Evolutionary conservation across 345 rosid genomes (phyloP), one percentile per base, ranked within the genome.

Genomic region (Eutrema yunnanense): DNA sequence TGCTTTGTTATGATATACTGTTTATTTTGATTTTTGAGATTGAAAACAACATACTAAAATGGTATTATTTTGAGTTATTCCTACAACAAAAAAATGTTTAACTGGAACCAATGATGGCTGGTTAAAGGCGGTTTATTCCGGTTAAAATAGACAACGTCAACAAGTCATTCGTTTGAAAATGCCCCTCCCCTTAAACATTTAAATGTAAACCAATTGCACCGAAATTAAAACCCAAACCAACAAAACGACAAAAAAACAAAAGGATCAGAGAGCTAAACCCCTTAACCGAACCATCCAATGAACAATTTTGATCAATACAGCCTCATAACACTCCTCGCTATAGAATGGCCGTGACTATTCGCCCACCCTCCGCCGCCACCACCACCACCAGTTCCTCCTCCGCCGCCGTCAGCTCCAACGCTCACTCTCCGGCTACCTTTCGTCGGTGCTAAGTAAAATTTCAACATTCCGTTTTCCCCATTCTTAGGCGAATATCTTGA

Each of bases 301-400:
- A 72, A 72, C 73, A 66, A 54, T 69, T 38, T 41, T 71, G 49
- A 72, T 90, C 84, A 94, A 84, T 91, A 91, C 88, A 94, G 72
- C 76, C 96, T 83, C 81, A 88, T 83, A 5, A 87, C 87, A 77
- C 87, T 90, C 82, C 96, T 87, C 4, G 98, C 96, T 37, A 92
- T 85, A 22, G 99, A 89, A 63, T 94, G 98, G 54, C 96, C 96
- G 22, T 86, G 90, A 77, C 79, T 79, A 56, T 90, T 72, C 67
- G 83, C 88, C 79, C 84, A 82, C 80, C 84, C 88, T 3, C 80
- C 71, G 1, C 62, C 73, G 0, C 54, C 73, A 0, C 73, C 59
- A 6, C 56, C 70, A 11, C 47, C 55, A 1, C 27, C 72, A 32
- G 34, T 32, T 1, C 72, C 83, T 66, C 84, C 85, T 13, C 76